Percentiles rank a stretch among this genome's conserved stretches.
These are phyloP conservation scores for Diaporthe amygdali DNA, from an alignment of 2,329 filamentous ascomycete species.

Conservation along the genomic window DNA sequence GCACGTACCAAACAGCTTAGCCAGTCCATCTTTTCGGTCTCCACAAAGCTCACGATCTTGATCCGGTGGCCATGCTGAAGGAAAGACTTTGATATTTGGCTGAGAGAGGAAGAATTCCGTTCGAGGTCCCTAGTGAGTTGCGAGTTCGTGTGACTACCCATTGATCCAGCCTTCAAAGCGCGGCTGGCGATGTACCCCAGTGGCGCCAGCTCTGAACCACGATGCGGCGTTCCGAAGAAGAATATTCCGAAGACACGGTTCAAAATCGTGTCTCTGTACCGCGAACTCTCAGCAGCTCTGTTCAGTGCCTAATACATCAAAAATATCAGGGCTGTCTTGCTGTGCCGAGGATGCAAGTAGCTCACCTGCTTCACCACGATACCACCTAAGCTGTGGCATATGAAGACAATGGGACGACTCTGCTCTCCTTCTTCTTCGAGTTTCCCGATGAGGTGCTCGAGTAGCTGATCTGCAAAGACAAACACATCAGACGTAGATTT, in stretches of 20 bases:
- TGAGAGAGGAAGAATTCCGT: not conserved
- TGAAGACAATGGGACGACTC: conserved; percentile 32
- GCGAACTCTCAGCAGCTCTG: not conserved
- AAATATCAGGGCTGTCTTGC: not conserved
- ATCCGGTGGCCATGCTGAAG: not conserved
- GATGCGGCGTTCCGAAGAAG: conserved; percentile 9
- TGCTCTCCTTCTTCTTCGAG: not conserved
- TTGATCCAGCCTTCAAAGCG: not conserved
- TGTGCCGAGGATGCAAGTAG: not conserved
- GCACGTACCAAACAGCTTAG: not conserved
- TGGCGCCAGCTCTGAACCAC: not conserved
- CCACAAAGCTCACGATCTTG: not conserved
- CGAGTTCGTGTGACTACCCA: conserved; percentile 11
- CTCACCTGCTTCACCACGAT: conserved; percentile 34
- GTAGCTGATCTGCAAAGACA: not conserved
- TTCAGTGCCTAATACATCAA: not conserved
- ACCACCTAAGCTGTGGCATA: conserved; percentile 33
- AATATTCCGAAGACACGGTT: not conserved
- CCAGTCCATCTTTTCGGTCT: conserved; percentile 10
- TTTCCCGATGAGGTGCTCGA: not conserved
- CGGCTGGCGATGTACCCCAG: not conserved
- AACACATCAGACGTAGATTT: not conserved
- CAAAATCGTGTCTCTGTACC: not conserved
- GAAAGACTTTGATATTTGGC: conserved; percentile 1
- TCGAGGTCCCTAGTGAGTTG: not conserved